Base-by-base conservation (phyloP, 2,329 filamentous ascomycete genomes). In the Fusarium globosum region DNA sequence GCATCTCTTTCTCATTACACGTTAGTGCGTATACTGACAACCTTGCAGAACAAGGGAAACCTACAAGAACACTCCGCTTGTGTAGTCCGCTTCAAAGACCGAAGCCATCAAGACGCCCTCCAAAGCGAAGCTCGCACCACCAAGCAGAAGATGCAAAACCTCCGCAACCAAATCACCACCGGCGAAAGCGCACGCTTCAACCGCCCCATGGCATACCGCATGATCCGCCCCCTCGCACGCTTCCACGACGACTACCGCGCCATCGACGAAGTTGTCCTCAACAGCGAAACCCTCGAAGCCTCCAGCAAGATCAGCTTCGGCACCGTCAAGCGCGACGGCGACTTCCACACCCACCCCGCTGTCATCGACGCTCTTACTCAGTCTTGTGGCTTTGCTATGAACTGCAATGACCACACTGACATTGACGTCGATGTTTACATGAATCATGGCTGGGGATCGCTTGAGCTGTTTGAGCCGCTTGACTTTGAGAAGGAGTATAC, bases 191-290 rank as follows among this genome's bases (percentile, higher is more conserved):
- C 74, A 0, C 74, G 74, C 21, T 76, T 76, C 59, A 76, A 76
- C 16, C 72, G 74, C 1, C 63, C 74, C 12, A 76, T 76, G 74
- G 74, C 71, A 1, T 76, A 75, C 7, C 72, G 74, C 10, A 72
- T 69, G 41, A 76, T 76, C 9, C 74, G 74, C 2, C 74, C 74
- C 0, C 45, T 76, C 2, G 74, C 74, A 0, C 69, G 69, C 7
- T 76, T 76, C 66, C 74, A 76, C 26, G 66, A 76, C 0, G 72
- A 76, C 26, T 76, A 76, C 60, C 72, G 74, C 0, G 74, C 74
- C 0, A 76, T 76, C 3, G 72, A 76, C 4, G 74, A 76, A 30
- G 62, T 77, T 3, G 62, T 76, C 0, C 67, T 76, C 7, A 73
- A 76, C 36, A 76, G 74, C 16, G 33, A 66, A 6, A 74, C 69